Percentiles rank a stretch among this genome's conserved stretches.
phyloP scores from a whole-genome alignment of 208 protist genomes.

The Plasmodiophora brassicae region DNA sequence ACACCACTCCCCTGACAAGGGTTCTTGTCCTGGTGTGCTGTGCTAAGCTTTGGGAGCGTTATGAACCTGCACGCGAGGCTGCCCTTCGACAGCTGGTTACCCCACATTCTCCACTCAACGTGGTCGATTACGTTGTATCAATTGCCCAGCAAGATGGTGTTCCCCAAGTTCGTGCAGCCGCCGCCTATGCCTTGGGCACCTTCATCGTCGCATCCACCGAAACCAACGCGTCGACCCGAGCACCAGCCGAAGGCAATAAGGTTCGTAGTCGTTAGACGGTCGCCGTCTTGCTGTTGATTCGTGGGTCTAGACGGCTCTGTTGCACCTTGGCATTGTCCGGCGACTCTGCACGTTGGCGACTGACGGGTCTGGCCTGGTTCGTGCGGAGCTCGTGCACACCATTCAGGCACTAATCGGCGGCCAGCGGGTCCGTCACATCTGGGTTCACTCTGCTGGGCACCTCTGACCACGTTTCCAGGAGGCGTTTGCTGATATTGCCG shows the following conservation, averaged over 20 bases:
- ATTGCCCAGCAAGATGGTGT: too few relatives aligned
- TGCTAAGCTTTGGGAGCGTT: neutral
- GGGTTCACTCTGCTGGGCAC: neutral
- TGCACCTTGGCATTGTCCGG: neutral
- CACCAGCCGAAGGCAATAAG: too few relatives aligned
- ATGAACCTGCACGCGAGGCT: neutral
- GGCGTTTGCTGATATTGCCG: neutral
- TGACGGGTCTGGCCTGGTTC: neutral
- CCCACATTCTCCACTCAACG: too few relatives aligned
- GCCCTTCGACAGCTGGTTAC: too few relatives aligned
- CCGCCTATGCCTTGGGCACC: too few relatives aligned
- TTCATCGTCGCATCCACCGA: too few relatives aligned
- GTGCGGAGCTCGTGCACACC: neutral
- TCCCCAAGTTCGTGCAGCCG: too few relatives aligned
- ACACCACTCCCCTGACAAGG: neutral
- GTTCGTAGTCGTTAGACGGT: too few relatives aligned
- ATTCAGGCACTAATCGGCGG: neutral
- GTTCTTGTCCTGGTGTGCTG: neutral
- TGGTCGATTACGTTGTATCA: too few relatives aligned
- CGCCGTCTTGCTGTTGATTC: too few relatives aligned
- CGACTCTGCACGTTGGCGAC: neutral
- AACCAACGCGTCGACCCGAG: too few relatives aligned
- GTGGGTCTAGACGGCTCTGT: neutral
- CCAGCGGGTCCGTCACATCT: neutral
- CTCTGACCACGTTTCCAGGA: neutral